Percentiles rank a stretch among this genome's conserved stretches.
phyloP scores from a whole-genome alignment of 2,329 filamentous ascomycete species.

The Fusarium sp. region DNA sequence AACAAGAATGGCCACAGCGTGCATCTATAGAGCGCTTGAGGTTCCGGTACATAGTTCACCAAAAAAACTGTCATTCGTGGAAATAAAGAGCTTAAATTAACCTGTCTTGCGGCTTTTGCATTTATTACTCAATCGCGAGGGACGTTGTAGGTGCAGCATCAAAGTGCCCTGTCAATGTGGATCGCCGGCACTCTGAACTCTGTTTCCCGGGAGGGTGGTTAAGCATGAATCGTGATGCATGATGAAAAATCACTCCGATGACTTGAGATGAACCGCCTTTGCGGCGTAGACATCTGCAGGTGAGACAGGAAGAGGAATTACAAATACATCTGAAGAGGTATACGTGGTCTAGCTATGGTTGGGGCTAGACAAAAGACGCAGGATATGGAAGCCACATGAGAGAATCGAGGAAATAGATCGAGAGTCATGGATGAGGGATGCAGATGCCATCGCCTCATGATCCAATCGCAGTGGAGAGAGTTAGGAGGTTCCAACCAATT shows the following conservation, averaged over 20 bases:
- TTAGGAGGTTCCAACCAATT: not conserved
- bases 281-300: constrained; percentile 5
- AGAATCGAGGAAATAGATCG: constrained; percentile 1
- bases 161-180: not conserved
- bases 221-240: constrained; percentile 16
- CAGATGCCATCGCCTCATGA: not conserved
- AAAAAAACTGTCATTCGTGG: constrained; percentile 18
- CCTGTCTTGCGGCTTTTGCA: constrained; percentile 16
- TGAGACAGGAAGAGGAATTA: not conserved
- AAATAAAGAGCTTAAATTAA: constrained; percentile 8
- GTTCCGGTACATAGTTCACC: not conserved
- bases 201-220: constrained; percentile 7
- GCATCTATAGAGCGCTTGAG: constrained; percentile 10
- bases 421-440: constrained; percentile 12
- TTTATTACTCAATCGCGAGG: not conserved
- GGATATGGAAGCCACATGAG: not conserved
- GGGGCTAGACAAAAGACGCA: not conserved
- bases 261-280: constrained; percentile 4
- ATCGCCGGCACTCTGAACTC: constrained; percentile 2
- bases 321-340: not conserved
- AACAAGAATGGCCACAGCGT: constrained; percentile 7
- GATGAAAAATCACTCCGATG: not conserved
- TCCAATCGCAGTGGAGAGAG: not conserved
- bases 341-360: not conserved
- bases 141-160: not conserved